These are phyloP conservation scores for Neckera pumila DNA, from an alignment of 225 moss, liverwort and hornwort species.

Conservation along the genomic window DNA sequence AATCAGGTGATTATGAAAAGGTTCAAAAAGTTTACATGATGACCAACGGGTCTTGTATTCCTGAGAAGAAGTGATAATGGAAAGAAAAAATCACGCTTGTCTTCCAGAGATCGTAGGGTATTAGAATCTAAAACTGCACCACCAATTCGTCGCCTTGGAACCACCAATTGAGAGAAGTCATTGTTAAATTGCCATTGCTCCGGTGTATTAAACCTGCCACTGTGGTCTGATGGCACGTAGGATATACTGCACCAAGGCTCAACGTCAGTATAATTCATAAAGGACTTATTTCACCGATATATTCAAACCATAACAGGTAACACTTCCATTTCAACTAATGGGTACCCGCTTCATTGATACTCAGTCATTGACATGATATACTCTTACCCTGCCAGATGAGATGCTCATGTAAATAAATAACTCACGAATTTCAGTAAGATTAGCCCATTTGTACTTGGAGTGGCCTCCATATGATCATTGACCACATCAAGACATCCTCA, in stretches of 20 bases:
- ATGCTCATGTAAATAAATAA: not conserved
- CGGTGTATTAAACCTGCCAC: conserved; percentile 43
- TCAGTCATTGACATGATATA: not conserved
- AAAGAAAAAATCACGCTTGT: conserved; percentile 40
- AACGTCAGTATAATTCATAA: not conserved
- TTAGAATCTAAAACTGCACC: conserved; percentile 70
- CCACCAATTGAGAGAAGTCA: conserved; percentile 56
- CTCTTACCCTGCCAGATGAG: not conserved
- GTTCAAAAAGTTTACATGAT: conserved; percentile 43
- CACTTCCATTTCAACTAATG: not conserved
- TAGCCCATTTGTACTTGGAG: not conserved
- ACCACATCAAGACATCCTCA: not conserved
- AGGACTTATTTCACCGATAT: not conserved
- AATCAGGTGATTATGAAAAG: not conserved
- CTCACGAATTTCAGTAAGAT: not conserved
- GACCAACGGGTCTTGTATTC: conserved; percentile 78
- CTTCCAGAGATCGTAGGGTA: conserved; percentile 61
- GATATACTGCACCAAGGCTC: conserved; percentile 28
- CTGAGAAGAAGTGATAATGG: conserved; percentile 57
- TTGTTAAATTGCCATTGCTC: conserved; percentile 69
- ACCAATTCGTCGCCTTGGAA: conserved; percentile 75
- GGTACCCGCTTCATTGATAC: not conserved
- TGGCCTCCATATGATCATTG: not conserved
- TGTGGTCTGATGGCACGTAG: conserved; percentile 36
- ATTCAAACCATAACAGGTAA: not conserved